Evolutionary conservation across 2,329 filamentous ascomycete genomes (phyloP).

Genomic region (Botrytis fragariae): DNA sequence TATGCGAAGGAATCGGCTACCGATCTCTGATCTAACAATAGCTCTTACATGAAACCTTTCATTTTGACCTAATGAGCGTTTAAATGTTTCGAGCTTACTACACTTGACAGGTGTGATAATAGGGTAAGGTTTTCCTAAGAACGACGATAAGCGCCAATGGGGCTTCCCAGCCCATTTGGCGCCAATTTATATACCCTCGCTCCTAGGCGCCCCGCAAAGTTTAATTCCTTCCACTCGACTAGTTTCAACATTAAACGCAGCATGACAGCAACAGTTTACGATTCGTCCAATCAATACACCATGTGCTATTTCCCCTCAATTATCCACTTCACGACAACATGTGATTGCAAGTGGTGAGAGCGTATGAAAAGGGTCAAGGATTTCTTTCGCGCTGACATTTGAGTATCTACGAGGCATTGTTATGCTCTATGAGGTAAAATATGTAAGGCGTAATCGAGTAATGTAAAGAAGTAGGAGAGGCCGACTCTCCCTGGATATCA

Average conservation of each 20-base stretch:
- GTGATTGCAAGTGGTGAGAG: neutral
- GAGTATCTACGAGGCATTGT: neutral
- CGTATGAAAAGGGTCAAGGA: neutral
- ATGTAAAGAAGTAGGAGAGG: neutral
- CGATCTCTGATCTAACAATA: neutral
- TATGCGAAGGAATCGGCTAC: neutral
- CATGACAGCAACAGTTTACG: neutral
- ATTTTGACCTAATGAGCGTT: neutral
- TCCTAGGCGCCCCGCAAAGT: slow-evolving; percentile 4
- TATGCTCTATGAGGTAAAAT: neutral
- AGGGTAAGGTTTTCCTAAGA: neutral
- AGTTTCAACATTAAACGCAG: neutral
- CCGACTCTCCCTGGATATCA: neutral
- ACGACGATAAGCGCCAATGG: neutral
- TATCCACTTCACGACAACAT: neutral
- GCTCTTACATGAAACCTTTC: neutral
- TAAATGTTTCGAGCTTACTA: neutral
- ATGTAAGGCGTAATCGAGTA: neutral
- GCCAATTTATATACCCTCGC: neutral
- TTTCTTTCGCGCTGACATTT: neutral
- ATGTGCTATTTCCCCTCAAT: neutral
- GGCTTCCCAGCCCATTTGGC: neutral
- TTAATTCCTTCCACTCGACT: neutral
- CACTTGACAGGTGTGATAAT: neutral
- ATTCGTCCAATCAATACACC: neutral